These are phyloP conservation scores for Vitis labrusca DNA, from an alignment of 164 flowering plant genomes.

Conservation along the genomic window DNA sequence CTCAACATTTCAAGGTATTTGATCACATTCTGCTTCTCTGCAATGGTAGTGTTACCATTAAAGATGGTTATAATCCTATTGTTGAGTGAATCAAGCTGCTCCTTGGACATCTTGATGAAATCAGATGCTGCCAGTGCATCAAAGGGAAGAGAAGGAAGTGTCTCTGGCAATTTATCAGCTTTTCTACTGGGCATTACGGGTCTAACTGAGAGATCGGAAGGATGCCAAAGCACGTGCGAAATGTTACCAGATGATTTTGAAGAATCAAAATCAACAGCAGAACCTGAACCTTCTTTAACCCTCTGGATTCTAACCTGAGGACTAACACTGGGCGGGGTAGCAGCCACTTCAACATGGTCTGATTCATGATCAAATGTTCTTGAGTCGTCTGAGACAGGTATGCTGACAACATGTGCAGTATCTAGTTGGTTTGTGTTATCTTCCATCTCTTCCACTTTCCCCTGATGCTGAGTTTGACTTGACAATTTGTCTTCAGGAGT, in stretches of 20 bases:
- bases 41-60: slow-evolving; percentile 49
- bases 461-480: slow-evolving; percentile 39
- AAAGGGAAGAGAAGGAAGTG: slow-evolving; percentile 73
- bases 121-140: slow-evolving; percentile 67
- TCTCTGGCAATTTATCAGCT: slow-evolving; percentile 68
- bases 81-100: slow-evolving; percentile 54
- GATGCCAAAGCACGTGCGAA: slow-evolving; percentile 80
- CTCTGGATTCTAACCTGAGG: slow-evolving; percentile 55
- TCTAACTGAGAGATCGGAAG: slow-evolving; percentile 90
- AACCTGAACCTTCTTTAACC: slow-evolving; percentile 41
- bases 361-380: slow-evolving; percentile 48
- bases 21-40: slow-evolving; percentile 83
- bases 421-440: slow-evolving; percentile 26
- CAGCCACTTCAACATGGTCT: slow-evolving; percentile 48
- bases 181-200: slow-evolving; percentile 98
- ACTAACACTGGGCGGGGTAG: slow-evolving; percentile 61
- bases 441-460: slow-evolving; percentile 34
- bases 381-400: slow-evolving; percentile 39
- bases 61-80: slow-evolving; percentile 48
- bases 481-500: slow-evolving; percentile 38
- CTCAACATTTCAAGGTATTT: slow-evolving; percentile 89
- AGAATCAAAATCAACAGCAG: slow-evolving; percentile 48
- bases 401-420: slow-evolving; percentile 20
- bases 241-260: slow-evolving; percentile 50
- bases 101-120: slow-evolving; percentile 70